phyloP scores from a whole-genome alignment of 176 grass and related monocot species.

The Hordeum marinum region DNA sequence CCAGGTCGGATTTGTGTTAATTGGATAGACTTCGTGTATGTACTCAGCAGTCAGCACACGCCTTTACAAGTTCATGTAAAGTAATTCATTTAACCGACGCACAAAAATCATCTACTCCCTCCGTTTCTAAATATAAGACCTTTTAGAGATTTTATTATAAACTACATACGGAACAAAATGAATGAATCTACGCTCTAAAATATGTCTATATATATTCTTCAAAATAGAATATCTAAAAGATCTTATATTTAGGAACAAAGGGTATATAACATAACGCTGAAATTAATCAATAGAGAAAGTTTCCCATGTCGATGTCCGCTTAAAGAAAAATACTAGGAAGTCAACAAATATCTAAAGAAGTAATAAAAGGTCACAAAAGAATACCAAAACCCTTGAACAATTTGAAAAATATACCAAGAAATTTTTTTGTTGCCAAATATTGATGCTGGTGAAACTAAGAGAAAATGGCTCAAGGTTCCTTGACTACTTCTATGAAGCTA shows the following conservation, averaged over 20 bases:
- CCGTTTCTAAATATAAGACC: no score
- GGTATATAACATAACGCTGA: background rate
- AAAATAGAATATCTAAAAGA: no score
- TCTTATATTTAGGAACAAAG: no score
- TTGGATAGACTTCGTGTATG: background rate
- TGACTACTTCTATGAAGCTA: background rate
- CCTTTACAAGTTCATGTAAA: background rate
- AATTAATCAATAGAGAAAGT: background rate
- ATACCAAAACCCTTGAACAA: no score
- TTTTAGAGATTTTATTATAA: no score
- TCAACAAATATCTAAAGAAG: background rate
- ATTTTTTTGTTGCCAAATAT: background rate
- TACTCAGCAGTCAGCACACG: background rate
- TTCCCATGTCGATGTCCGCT: background rate
- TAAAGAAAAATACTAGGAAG: background rate
- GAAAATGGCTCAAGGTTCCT: background rate
- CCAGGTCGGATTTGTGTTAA: background rate
- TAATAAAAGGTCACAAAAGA: background rate
- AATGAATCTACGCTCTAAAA: no score
- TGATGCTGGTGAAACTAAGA: background rate
- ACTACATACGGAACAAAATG: no score
- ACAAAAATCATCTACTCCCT: background rate
- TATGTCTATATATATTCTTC: no score
- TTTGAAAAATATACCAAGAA: no score
- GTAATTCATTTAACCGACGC: no score